Conservation (phyloP, 495 filamentous ascomycete species). For the Amphirosellinia nigrospora region DNA sequence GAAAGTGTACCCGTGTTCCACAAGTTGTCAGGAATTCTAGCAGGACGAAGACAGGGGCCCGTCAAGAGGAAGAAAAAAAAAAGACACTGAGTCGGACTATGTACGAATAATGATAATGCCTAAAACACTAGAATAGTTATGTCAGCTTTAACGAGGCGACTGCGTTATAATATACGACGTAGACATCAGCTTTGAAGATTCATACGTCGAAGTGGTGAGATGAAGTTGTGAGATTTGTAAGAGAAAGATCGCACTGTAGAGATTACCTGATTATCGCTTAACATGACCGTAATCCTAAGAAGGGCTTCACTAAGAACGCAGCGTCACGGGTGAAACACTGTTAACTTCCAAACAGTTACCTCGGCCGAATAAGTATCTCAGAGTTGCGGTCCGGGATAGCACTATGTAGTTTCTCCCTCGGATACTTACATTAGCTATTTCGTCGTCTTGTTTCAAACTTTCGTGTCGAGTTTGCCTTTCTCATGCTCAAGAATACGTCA, state of each 20-base stretch:
- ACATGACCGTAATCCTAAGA: neutral
- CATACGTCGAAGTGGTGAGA: neutral
- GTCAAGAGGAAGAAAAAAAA: neutral
- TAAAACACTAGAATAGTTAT: neutral
- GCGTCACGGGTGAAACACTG: neutral
- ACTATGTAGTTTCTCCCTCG: too few species aligned
- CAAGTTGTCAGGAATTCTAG: neutral
- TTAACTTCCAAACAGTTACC: neutral
- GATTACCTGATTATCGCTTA: neutral
- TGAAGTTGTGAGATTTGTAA: neutral
- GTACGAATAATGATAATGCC: constrained; percentile 9
- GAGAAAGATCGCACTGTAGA: neutral
- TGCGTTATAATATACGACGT: neutral
- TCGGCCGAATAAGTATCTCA: neutral
- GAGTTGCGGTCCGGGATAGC: neutral
- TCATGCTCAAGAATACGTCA: neutral
- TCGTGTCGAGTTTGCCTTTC: neutral
- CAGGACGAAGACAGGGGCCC: constrained; percentile 13
- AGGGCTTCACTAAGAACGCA: neutral
- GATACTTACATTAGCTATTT: neutral
- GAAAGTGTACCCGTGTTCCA: neutral
- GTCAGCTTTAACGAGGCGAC: neutral
- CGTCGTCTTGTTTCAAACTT: neutral
- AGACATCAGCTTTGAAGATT: neutral
- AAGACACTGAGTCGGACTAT: neutral